Evolutionary conservation across 768 basidiomycete species (phyloP), one percentile per base, ranked within the genome.

Genomic region (Holtermannia corniformis): DNA sequence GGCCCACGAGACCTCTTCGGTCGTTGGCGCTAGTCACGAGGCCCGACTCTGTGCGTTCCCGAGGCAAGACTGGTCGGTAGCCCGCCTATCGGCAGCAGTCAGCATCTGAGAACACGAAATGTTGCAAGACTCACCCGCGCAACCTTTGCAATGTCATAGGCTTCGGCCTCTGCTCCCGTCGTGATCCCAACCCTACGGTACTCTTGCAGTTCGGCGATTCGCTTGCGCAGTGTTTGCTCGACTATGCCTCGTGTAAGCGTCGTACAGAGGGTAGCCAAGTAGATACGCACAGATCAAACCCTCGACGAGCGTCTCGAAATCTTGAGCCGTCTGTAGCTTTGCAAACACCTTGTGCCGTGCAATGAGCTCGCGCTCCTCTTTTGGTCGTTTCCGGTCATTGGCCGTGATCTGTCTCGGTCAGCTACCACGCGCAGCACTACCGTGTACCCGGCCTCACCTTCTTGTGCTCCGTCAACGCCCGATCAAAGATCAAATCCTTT

Each of bases 381-480:
- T 84, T 5, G 80, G 80, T 16, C 89, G 78, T 69, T 95, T 96
- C 75, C 92, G 86, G 60, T 99, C 93, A 2, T 80, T 79, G 10
- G 87, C 86, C 78, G 86, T 83, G 76, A 90, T 85, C 93, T 95
- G 65, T 4, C 32, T 27, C 7, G 11, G 16, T 24, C 24, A 52
- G 41, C 24, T 20, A 7, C 13, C 16, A 32, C 22, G 42, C 49
- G 59, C 28, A 61, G 56, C 50, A 47, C 21, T 45, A 5, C 22
- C 22, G 7, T 32, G 23, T n/a, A 21, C 14, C 10, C 12, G 41
- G 49, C 62, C 78, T 47, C 55, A 90, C 92, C 82, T 91, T 90
- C 73, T 92, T 96, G 69, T 93, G 89, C 61, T 95, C 89, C 44
- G 93, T 76, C 49, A 99, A 74, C 1, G 89, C 89, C 41, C 93